Conservation (phyloP, 257 asterid species). For the Leonotis leonurus region DNA sequence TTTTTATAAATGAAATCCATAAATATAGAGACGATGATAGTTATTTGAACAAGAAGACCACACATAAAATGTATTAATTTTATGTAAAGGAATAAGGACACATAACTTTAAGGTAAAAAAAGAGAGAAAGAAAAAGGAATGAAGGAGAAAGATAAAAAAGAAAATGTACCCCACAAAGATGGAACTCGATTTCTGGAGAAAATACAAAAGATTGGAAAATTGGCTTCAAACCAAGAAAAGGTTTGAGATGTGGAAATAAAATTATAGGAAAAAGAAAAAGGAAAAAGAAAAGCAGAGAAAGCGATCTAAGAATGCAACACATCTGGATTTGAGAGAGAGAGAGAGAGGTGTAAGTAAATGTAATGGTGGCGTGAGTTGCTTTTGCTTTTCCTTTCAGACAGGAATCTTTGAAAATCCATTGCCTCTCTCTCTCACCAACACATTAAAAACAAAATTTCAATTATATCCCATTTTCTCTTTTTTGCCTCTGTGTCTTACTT, state of each 20-base stretch:
- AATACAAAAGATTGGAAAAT: slow-evolving; percentile 29
- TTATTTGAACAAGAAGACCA: too few species aligned
- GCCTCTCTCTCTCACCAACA: slow-evolving; percentile 16
- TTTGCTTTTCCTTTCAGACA: slow-evolving; percentile 58
- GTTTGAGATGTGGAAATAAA: not conserved
- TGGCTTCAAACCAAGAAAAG: not conserved
- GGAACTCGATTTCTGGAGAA: slow-evolving; percentile 13
- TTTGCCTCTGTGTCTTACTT: too few species aligned
- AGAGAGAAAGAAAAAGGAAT: too few species aligned
- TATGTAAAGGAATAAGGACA: too few species aligned
- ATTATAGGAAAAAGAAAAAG: not conserved
- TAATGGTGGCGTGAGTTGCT: slow-evolving; percentile 51
- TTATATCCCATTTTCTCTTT: not conserved
- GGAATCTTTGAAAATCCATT: slow-evolving; percentile 67
- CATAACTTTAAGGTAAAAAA: too few species aligned
- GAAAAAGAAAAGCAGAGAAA: slow-evolving; percentile 38
- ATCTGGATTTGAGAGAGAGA: slow-evolving; percentile 11
- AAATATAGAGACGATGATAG: too few species aligned
- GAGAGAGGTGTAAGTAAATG: slow-evolving; percentile 31
- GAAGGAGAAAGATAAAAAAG: too few species aligned
- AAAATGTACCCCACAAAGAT: too few species aligned
- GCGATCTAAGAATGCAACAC: slow-evolving; percentile 41
- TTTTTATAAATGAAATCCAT: too few species aligned
- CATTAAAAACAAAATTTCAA: too few species aligned
- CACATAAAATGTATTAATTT: too few species aligned